Base-by-base conservation (phyloP, 192 early-diverging fungal genomes). In the Umbelopsis ramanniana region DNA sequence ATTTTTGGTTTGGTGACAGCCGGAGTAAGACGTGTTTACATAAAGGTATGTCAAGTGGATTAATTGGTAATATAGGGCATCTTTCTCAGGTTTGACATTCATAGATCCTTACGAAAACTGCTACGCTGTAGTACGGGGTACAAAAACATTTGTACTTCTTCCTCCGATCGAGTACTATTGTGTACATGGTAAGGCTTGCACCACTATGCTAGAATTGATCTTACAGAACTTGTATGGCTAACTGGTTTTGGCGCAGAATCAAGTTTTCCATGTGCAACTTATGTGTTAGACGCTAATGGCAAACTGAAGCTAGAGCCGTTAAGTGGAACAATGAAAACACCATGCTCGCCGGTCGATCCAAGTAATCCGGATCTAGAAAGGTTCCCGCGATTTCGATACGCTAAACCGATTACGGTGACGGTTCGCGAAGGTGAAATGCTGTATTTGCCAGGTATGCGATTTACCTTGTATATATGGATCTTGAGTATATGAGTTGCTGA, bases 61-160 rank as follows among this genome's bases (percentile, higher is more conserved):
- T 52, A 7, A 35, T 37, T 19, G 8, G 11, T 43, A 11, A 43
- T 43, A 43, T 5, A 43, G 1, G 40, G 8, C 11, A 2, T 7
- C 6, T 43, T 11, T 43, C 40, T 43, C 40, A 43, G 1, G 40
- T 43, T 68, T 40, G 38, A 29, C 26, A 0, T 50, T 38, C 14
- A 7, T 50, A 81, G 84, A 85, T 71, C 84, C 82, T 43, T 86
- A 86, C 46, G 84, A 86, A 54, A 86, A 86, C 54, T 82, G 80
- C 11, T 86, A 86, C 72, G 82, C 78, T n/a, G 84, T 83, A 6
- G 70, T 86, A 12, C 60, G 82, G 10, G 84, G 84, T 37, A 70
- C 69, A 46, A 86, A 86, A 54, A 82, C 79, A 0, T 86, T 86
- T 76, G 78, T 81, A 0, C 40, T 86, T 14, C 80, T 82, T 37